Percentiles rank a stretch among this genome's conserved stretches.
Conservation (phyloP, 768 basidiomycete genomes). For the Russula ochroleuca region DNA sequence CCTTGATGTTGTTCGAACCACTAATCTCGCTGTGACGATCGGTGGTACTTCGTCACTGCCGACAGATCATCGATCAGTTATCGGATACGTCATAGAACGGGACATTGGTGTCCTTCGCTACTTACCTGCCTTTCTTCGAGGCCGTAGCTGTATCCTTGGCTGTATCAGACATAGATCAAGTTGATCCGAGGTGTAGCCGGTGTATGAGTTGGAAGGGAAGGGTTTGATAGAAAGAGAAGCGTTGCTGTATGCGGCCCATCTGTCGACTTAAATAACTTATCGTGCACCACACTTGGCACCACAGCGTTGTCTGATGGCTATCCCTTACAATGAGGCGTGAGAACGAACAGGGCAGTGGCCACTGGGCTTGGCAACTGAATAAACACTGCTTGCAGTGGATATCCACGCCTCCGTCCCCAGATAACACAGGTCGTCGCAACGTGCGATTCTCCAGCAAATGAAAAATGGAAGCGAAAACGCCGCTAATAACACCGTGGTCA, state of each 20-base stretch:
- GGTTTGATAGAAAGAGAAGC: neutral
- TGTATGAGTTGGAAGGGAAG: neutral
- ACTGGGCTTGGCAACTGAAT: too few relatives aligned
- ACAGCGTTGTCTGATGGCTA: neutral
- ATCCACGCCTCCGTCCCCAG: too few relatives aligned
- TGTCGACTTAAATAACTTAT: neutral
- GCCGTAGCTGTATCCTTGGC: neutral
- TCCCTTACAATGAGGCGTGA: neutral
- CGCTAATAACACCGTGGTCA: too few relatives aligned
- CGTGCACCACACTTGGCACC: neutral
- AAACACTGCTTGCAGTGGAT: too few relatives aligned
- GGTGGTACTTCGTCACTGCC: neutral
- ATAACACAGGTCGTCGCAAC: too few relatives aligned
- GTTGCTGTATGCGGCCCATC: neutral
- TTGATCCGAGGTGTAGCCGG: neutral
- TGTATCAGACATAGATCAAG: neutral
- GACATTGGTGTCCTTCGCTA: neutral
- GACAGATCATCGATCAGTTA: neutral
- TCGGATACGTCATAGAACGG: neutral
- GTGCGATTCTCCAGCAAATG: too few relatives aligned
- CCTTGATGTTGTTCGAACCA: neutral
- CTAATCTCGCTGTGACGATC: neutral
- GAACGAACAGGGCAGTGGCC: neutral
- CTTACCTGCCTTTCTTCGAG: neutral
- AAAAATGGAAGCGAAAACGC: too few relatives aligned